Evolutionary conservation across 768 basidiomycete genomes (phyloP), one percentile per base, ranked within the genome.

Genomic region (Cystobasidium ongulense): DNA sequence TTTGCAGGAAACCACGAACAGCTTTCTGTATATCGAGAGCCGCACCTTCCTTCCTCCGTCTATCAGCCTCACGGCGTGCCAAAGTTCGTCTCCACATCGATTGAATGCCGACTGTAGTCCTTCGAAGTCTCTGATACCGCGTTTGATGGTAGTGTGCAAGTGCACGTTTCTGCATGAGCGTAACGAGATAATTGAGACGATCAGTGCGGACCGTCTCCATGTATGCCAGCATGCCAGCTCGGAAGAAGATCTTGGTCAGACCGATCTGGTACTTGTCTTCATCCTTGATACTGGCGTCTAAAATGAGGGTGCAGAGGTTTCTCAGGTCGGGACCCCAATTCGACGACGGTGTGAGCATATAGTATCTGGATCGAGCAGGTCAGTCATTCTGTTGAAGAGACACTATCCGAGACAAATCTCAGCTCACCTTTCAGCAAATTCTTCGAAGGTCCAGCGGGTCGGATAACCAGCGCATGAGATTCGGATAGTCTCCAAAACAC

Each of bases 381-480:
- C 59, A 70, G 52, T 21, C 17, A 23, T 23, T 53, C 27, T n/a
- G n/a, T 75, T 18, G 57, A 11, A 46, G 38, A 5, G 63, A 64
- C 23, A 46, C 15, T 31, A 35, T 39, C 15, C 23, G 15, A 72
- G 3, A 59, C 0, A 3, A 0, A 0, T 7, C 1, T 1, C 5
- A 25, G 41, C 88, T 76, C 76, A 95, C 92, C 96, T 87, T 80
- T 98, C 94, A 2, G 92, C 96, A 80, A 99, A 99, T 81, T 98
- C 96, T 80, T 93, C 94, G 77, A 97, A 99, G 1, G 89, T 92
- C 96, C 96, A 98, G 38, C 96, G 86, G 15, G 92, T 92, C 33
- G 96, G 96, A 82, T 99, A 99, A 36, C 96, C 96, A 53, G 96
- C 96, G 82, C 96, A 98, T 82, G 91, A 93, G 80, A 99, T 99